These are phyloP conservation scores for Globisporangium radiosum DNA, from an alignment of 352 stramenopile species.

Conservation along the genomic window DNA sequence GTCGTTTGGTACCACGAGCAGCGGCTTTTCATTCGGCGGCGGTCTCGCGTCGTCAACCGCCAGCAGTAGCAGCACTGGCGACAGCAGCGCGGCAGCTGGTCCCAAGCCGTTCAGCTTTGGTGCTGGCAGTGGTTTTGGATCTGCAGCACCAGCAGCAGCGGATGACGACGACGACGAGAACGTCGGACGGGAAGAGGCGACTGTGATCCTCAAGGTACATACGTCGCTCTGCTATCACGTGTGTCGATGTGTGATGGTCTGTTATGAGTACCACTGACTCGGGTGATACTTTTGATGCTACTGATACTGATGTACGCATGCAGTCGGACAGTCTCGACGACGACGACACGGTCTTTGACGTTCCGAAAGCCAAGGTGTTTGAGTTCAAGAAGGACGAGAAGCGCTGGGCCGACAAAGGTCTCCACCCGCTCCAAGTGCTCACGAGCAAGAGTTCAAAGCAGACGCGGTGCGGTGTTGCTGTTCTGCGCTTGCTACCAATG, in stretches of 20 bases:
- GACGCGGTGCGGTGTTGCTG: conserved; percentile 26
- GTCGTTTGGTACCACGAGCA: neutral
- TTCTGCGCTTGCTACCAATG: neutral
- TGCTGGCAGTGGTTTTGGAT: conserved; percentile 9
- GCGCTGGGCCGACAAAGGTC: conserved; percentile 81
- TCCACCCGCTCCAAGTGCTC: conserved; percentile 75
- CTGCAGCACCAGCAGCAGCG: conserved; percentile 1
- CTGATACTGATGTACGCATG: too few species aligned
- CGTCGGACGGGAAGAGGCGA: conserved; percentile 76
- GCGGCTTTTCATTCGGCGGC: conserved; percentile 2
- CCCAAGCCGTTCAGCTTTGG: conserved; percentile 32
- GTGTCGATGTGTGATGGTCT: neutral
- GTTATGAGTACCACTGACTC: neutral
- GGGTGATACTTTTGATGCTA: too few species aligned
- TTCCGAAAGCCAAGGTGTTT: conserved; percentile 72
- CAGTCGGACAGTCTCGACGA: conserved; percentile 53
- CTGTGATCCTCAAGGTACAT: conserved; percentile 81
- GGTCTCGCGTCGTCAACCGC: neutral
- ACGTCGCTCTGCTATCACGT: neutral
- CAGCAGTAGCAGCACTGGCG: neutral
- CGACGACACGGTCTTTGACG: conserved; percentile 70
- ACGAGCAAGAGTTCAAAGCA: conserved; percentile 70
- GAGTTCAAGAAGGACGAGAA: conserved; percentile 87
- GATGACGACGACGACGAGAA: conserved; percentile 74
- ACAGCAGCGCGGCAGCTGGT: neutral